A percentile compares a stretch with the other conserved stretches of the same genome.
Evolutionary conservation across 192 early-diverging fungal species (phyloP).

Genomic region (Fimicolochytrium jonesii): DNA sequence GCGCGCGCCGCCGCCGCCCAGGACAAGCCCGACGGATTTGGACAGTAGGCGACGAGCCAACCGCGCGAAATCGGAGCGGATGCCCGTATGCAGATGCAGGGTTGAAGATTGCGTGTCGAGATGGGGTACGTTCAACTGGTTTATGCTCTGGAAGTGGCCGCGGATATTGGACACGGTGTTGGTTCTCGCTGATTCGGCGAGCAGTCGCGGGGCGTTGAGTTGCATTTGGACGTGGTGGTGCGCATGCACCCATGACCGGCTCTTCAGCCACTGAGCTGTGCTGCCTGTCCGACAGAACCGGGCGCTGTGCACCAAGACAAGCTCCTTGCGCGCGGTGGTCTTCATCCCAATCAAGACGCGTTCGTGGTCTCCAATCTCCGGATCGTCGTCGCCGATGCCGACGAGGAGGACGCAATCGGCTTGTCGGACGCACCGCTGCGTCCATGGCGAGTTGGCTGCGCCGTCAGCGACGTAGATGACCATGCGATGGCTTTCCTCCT

Average conservation of each 20-base stretch:
- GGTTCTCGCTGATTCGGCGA: slow-evolving; percentile 21
- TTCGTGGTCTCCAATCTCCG: slow-evolving; percentile 88
- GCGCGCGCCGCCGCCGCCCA: slow-evolving; percentile 95
- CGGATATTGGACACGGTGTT: slow-evolving; percentile 36
- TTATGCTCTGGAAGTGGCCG: slow-evolving; percentile 35
- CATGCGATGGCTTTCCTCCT: slow-evolving; percentile 82
- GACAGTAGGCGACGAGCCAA: slow-evolving; percentile 89
- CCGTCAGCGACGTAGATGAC: slow-evolving; percentile 96
- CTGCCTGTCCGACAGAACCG: slow-evolving; percentile 72
- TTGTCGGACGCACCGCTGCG: slow-evolving; percentile 90
- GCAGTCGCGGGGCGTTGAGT: slow-evolving; percentile 26
- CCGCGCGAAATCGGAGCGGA: slow-evolving; percentile 63
- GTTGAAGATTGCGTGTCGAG: too few species aligned
- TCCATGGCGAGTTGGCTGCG: slow-evolving; percentile 86
- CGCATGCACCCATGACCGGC: slow-evolving; percentile 88
- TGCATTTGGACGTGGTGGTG: slow-evolving; percentile 88
- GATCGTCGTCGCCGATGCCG: slow-evolving; percentile 86
- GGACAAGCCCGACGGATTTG: slow-evolving; percentile 85
- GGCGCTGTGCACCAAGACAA: slow-evolving; percentile 84
- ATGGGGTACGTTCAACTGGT: too few species aligned
- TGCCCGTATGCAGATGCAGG: slow-evolving; percentile 36
- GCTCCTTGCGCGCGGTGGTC: slow-evolving; percentile 96
- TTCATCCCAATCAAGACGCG: slow-evolving; percentile 87
- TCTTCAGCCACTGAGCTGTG: slow-evolving; percentile 90
- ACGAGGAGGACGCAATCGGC: slow-evolving; percentile 95